A percentile compares a stretch with the other conserved stretches of the same genome.
Evolutionary conservation across 2,329 filamentous ascomycete genomes (phyloP).

Genomic region (Myriosclerotinia scirpicola): DNA sequence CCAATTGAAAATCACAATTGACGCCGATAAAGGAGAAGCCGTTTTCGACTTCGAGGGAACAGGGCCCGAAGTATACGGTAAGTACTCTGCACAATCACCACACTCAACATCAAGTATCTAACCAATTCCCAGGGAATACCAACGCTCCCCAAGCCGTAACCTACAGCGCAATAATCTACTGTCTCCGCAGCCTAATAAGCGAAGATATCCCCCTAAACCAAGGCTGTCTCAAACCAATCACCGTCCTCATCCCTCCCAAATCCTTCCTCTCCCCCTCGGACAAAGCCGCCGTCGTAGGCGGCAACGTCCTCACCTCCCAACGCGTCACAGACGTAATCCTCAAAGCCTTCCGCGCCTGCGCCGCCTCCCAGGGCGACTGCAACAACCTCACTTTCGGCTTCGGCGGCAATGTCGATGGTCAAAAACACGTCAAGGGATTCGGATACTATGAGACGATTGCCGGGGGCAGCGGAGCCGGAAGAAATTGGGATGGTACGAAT

Average conservation of each 20-base stretch:
- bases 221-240: slow-evolving; percentile 75
- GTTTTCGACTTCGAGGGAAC: slow-evolving; percentile 78
- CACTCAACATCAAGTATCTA: slow-evolving; percentile 1
- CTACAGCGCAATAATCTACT: slow-evolving; percentile 84
- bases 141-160: slow-evolving; percentile 82
- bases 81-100: slow-evolving; percentile 28
- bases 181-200: slow-evolving; percentile 74
- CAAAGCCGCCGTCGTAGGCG: slow-evolving; percentile 77
- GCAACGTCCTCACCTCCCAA: slow-evolving; percentile 78
- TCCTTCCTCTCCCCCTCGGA: slow-evolving; percentile 74
- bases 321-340: slow-evolving; percentile 82
- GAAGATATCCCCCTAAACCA: slow-evolving; percentile 86
- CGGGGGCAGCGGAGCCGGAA: slow-evolving; percentile 72
- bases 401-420: slow-evolving; percentile 61
- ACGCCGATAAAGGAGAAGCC: slow-evolving; percentile 71
- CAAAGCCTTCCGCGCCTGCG: slow-evolving; percentile 75
- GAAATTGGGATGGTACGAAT: slow-evolving; percentile 68
- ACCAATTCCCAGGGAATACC: slow-evolving; percentile 55
- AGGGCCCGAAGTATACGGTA: slow-evolving; percentile 73
- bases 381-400: slow-evolving; percentile 87
- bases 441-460: slow-evolving; percentile 87
- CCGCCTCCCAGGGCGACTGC: slow-evolving; percentile 76
- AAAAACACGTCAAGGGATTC: slow-evolving; percentile 69
- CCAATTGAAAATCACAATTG: slow-evolving; percentile 70
- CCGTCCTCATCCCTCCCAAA: slow-evolving; percentile 68